These are phyloP conservation scores for Aureobasidium zeae DNA, from an alignment of 2,329 filamentous ascomycete species.

Conservation along the genomic window DNA sequence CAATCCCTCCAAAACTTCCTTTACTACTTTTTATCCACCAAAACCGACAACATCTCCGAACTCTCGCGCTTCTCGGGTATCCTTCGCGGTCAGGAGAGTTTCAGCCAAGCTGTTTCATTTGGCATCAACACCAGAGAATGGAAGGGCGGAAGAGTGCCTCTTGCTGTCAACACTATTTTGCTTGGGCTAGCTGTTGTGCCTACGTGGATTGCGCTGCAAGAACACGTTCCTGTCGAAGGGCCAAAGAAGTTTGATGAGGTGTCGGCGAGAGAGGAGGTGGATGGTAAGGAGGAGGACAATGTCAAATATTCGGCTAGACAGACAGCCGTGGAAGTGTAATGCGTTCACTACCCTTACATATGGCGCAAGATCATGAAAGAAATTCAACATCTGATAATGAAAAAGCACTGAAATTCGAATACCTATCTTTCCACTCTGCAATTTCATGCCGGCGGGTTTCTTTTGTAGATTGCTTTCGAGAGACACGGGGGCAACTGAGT, in stretches of 20 bases:
- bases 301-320: constrained; percentile 10
- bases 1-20: constrained; percentile 49
- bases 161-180: constrained; percentile 32
- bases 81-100: constrained; percentile 38
- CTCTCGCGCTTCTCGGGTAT: constrained; percentile 35
- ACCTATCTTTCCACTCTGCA: no score
- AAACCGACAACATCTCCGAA: constrained; percentile 49
- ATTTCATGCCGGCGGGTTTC: no score
- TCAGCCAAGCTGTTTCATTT: constrained; percentile 36
- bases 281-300: constrained; percentile 1
- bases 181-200: constrained; percentile 24
- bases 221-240: constrained; percentile 24
- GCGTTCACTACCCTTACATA: no score
- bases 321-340: constrained; percentile 4
- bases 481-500: no score
- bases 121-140: constrained; percentile 37
- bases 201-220: constrained; percentile 27
- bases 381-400: no score
- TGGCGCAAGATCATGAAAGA: no score
- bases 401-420: no score
- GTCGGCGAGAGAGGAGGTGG: neutral
- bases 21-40: constrained; percentile 47
- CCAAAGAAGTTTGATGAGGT: constrained; percentile 6
- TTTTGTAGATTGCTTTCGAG: no score
- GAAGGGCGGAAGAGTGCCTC: constrained; percentile 35